A percentile compares a stretch with the other conserved stretches of the same genome.
Evolutionary conservation across 164 flowering plant genomes (phyloP).

Genomic region (Berberis vulgaris): DNA sequence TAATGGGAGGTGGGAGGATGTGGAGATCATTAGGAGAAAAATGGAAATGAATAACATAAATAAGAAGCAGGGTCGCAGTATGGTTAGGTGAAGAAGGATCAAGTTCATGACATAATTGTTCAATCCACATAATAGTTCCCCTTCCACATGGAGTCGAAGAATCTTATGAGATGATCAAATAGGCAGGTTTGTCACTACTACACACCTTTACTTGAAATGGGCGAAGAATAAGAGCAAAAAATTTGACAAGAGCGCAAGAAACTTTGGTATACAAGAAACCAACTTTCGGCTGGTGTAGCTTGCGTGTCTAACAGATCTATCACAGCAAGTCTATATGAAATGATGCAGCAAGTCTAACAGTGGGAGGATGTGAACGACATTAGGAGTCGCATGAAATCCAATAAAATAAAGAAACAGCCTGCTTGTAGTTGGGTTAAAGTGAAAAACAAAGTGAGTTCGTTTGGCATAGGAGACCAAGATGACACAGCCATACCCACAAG

Average conservation of each 20-base stretch:
- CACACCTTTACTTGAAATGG: slow-evolving; percentile 74
- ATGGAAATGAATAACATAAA: slow-evolving; percentile 49
- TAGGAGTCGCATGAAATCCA: too few relatives aligned
- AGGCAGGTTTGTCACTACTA: slow-evolving; percentile 69
- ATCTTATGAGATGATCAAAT: slow-evolving; percentile 48
- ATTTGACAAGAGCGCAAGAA: slow-evolving; percentile 83
- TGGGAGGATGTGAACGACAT: too few relatives aligned
- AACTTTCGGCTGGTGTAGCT: too few relatives aligned
- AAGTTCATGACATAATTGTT: slow-evolving; percentile 47
- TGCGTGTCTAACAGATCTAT: too few relatives aligned
- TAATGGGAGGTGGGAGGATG: slow-evolving; percentile 52
- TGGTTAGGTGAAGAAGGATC: slow-evolving; percentile 48
- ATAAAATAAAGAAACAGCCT: too few relatives aligned
- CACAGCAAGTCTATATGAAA: too few relatives aligned
- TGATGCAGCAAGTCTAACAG: too few relatives aligned
- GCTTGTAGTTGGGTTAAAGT: slow-evolving; percentile 85
- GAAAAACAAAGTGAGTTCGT: slow-evolving; percentile 42
- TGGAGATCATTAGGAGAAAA: slow-evolving; percentile 42
- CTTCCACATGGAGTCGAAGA: slow-evolving; percentile 43
- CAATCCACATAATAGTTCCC: slow-evolving; percentile 36
- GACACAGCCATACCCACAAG: too few relatives aligned
- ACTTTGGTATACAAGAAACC: too few relatives aligned
- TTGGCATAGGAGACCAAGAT: slow-evolving; percentile 59
- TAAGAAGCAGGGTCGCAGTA: slow-evolving; percentile 72
- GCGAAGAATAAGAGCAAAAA: slow-evolving; percentile 76